These are phyloP conservation scores for Epipyxis sp. DNA, from an alignment of 108 stramenopile species.

Conservation along the genomic window DNA sequence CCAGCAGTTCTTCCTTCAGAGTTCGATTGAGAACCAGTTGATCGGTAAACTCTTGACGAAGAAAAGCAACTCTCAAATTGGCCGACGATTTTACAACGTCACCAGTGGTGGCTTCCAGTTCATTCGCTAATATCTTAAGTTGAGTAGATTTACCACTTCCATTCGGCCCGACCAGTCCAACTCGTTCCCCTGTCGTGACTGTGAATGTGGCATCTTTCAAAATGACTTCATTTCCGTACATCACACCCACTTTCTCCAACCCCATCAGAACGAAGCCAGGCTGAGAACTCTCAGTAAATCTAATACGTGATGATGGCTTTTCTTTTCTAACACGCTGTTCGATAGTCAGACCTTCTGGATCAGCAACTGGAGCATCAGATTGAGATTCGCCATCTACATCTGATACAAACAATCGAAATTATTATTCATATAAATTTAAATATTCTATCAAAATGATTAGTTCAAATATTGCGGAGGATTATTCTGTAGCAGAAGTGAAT, in stretches of 20 bases:
- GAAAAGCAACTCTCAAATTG: slow-evolving; percentile 81
- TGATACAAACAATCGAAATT: background rate
- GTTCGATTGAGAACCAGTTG: slow-evolving; percentile 71
- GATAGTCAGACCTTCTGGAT: too few species aligned
- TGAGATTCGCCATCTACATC: too few species aligned
- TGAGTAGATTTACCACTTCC: slow-evolving; percentile 84
- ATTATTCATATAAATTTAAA: background rate
- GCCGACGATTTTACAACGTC: slow-evolving; percentile 76
- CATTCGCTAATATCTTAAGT: slow-evolving; percentile 80
- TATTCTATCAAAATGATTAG: background rate
- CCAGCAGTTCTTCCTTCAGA: slow-evolving; percentile 80
- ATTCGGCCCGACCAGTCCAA: slow-evolving; percentile 76
- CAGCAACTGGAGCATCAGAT: too few species aligned
- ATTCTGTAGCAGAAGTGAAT: too few species aligned
- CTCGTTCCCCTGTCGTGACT: slow-evolving; percentile 88
- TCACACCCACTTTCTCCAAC: background rate
- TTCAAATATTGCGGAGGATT: too few species aligned
- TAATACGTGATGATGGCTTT: background rate
- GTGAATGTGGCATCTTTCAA: slow-evolving; percentile 68
- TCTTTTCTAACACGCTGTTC: too few species aligned
- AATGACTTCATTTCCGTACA: background rate
- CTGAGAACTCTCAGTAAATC: background rate
- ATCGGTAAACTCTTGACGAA: slow-evolving; percentile 90
- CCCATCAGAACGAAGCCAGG: background rate
- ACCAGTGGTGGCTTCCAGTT: slow-evolving; percentile 85